Base-by-base conservation (phyloP, 1,139 yeast species). In the Suhomyces kunorum region DNA sequence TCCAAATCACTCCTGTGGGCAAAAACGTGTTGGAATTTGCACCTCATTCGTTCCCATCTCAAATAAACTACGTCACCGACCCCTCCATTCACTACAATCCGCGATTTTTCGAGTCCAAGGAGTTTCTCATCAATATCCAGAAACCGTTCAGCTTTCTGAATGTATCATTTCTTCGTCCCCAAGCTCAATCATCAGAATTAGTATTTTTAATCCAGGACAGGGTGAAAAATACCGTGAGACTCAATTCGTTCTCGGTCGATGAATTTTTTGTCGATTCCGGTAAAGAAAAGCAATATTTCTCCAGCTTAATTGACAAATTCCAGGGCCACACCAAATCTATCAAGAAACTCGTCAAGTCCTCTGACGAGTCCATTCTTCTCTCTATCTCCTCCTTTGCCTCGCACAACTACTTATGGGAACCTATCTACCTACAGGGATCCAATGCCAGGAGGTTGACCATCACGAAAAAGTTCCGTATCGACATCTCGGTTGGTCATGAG, bases 271-370 rank as follows among this genome's bases (percentile, higher is more conserved):
- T 6, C 29, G 27, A n/a, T 11, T 20, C 18, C 9, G 14, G 17
- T 2, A 3, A 22, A 1, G 15, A 17, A 14, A 14, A 15, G 8
- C 29, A 28, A 2, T 13, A 26, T 4, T 42, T 38, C 16, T 22
- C 39, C 1, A 28, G 15, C 9, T 35, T 42, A 4, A 18, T 28
- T 2, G 59, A 78, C 51, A 83, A 84, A 51, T 77, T 83, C 42
- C 89, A 94, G 5, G 98, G 98, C 0, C 96, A 88, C 54, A 76
- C 81, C 39, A 89, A 88, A 56, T 85, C 96, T 0, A 81, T 90
- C 15, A 78, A 80, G 49, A 74, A 72, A 39, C 60, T 90, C 1
- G 65, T 78, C 13, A 78, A 89, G 51, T 83, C 95, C 1, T 43
- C 52, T 5, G 53, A 55, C 6, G 60, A 58, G 16, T 58, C 65